Conservation (phyloP, 2,329 filamentous ascomycete species). For the Lojkania enalia region DNA sequence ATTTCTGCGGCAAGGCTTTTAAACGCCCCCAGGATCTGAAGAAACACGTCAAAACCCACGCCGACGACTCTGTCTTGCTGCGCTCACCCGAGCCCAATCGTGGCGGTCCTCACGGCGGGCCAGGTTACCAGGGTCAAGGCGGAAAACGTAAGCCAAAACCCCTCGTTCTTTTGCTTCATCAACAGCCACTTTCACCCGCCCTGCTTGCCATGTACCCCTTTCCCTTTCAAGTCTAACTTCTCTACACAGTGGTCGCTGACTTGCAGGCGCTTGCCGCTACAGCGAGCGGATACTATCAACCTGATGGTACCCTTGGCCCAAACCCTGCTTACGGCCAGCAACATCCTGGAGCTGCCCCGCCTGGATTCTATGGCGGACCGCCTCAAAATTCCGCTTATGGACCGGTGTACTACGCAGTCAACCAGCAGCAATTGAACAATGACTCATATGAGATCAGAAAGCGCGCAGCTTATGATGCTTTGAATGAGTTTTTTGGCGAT, state of each 20-base stretch:
- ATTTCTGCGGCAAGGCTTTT: slow-evolving; percentile 98
- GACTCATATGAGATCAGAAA: slow-evolving; percentile 74
- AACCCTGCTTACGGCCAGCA: slow-evolving; percentile 52
- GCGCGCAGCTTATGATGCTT: slow-evolving; percentile 76
- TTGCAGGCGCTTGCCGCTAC: slow-evolving; percentile 54
- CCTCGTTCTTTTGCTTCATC: too few species aligned
- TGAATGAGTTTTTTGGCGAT: slow-evolving; percentile 93
- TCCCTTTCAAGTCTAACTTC: slow-evolving; percentile 39
- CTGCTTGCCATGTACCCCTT: slow-evolving; percentile 12
- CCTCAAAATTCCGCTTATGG: slow-evolving; percentile 62
- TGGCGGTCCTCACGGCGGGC: slow-evolving; percentile 42
- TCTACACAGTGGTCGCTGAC: slow-evolving; percentile 48
- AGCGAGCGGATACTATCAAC: slow-evolving; percentile 54
- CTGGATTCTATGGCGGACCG: slow-evolving; percentile 57
- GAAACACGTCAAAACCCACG: slow-evolving; percentile 99
- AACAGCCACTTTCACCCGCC: slow-evolving; percentile 6
- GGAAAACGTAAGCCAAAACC: slow-evolving; percentile 45
- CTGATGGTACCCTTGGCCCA: slow-evolving; percentile 40
- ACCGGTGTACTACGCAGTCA: slow-evolving; percentile 77
- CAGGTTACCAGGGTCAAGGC: slow-evolving; percentile 39
- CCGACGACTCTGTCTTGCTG: slow-evolving; percentile 83
- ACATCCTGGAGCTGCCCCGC: slow-evolving; percentile 53
- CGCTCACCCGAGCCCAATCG: slow-evolving; percentile 65
- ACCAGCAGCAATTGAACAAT: slow-evolving; percentile 68
- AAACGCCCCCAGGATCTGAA: slow-evolving; percentile 98